Evolutionary conservation across 169 alveolate genomes (phyloP).

Genomic region (Cryptosporidium viatorum): DNA sequence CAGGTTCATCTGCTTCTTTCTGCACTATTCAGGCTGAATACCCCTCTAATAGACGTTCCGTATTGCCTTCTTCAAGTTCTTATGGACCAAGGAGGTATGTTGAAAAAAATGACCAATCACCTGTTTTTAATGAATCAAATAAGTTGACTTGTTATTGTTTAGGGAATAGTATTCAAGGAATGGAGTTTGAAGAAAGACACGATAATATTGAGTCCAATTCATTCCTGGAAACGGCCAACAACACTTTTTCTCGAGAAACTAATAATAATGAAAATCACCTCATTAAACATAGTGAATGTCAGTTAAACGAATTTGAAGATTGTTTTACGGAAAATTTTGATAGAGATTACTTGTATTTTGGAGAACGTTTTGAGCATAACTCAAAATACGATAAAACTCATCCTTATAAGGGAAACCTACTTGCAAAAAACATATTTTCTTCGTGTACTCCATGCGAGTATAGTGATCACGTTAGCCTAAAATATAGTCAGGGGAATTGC

Average conservation of each 20-base stretch:
- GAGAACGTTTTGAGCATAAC: neutral
- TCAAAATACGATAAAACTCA: neutral
- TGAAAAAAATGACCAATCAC: slow-evolving; percentile 25
- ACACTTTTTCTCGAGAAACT: neutral
- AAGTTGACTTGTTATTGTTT: slow-evolving; percentile 43
- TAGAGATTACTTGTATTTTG: neutral
- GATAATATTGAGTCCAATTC: neutral
- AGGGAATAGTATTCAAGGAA: slow-evolving; percentile 40
- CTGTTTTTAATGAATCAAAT: slow-evolving; percentile 25
- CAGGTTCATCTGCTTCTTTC: slow-evolving; percentile 60
- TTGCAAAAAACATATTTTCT: slow-evolving; percentile 11
- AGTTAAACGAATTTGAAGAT: neutral
- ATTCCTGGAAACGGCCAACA: neutral
- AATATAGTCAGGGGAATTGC: slow-evolving; percentile 64
- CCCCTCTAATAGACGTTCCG: slow-evolving; percentile 69
- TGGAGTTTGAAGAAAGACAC: slow-evolving; percentile 4
- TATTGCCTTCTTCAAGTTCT: slow-evolving; percentile 72
- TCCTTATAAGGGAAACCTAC: neutral
- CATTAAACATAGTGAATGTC: neutral
- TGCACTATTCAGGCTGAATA: slow-evolving; percentile 73
- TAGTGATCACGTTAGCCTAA: slow-evolving; percentile 40
- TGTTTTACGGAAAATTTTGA: neutral
- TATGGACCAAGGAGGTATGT: slow-evolving; percentile 77
- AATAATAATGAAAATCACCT: neutral
- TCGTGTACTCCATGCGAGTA: slow-evolving; percentile 42